Evolutionary conservation across 768 basidiomycete genomes (phyloP).

Genomic region (Lactarius trivialis): DNA sequence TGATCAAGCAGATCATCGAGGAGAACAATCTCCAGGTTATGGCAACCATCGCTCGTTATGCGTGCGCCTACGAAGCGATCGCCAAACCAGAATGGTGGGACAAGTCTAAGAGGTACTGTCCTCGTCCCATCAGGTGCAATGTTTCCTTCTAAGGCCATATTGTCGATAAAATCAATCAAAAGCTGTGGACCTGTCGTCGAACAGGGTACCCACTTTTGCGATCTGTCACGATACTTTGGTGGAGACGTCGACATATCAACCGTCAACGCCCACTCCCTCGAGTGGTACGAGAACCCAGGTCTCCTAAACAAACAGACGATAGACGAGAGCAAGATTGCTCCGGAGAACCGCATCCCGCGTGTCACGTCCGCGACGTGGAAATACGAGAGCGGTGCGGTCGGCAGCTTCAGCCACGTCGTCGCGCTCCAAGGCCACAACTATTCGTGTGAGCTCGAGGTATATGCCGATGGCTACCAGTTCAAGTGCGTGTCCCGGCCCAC

Average conservation of each 20-base stretch:
- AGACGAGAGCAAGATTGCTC: constrained; percentile 78
- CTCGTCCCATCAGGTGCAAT: background rate
- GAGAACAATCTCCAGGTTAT: constrained; percentile 94
- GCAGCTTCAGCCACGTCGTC: constrained; percentile 83
- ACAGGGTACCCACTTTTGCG: constrained; percentile 96
- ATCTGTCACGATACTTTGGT: constrained; percentile 94
- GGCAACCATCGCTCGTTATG: constrained; percentile 93
- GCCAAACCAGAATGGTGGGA: constrained; percentile 91
- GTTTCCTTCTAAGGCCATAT: background rate
- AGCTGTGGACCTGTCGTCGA: constrained; percentile 81
- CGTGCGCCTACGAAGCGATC: constrained; percentile 76
- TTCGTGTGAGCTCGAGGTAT: constrained; percentile 91
- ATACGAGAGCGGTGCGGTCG: constrained; percentile 91
- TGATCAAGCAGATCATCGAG: constrained; percentile 93
- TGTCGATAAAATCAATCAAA: constrained; percentile 1
- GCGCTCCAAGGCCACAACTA: constrained; percentile 91
- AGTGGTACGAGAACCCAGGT: constrained; percentile 89
- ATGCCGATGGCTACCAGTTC: constrained; percentile 86
- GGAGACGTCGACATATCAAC: constrained; percentile 85
- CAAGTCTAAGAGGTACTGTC: constrained; percentile 71
- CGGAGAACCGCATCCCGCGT: constrained; percentile 89
- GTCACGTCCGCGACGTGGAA: constrained; percentile 95
- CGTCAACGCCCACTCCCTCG: constrained; percentile 81
- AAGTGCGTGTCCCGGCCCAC: constrained; percentile 43
- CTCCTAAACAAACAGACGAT: constrained; percentile 71